Evolutionary conservation across 345 rosid species (phyloP), one percentile per base, ranked within the genome.

Genomic region (Lumnitzera littorea): DNA sequence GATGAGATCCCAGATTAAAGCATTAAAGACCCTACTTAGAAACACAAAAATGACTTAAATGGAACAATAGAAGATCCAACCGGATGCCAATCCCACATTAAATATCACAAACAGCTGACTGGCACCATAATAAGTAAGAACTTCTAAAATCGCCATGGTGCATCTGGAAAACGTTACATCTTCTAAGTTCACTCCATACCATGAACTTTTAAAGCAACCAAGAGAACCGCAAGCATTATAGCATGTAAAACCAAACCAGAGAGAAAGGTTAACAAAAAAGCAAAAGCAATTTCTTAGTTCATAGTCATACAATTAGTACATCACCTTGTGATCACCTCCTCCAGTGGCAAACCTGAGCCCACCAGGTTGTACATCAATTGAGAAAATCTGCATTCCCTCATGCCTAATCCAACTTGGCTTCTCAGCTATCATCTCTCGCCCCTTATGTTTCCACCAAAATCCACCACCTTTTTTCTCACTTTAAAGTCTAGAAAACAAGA

Each of bases 251-350:
- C 31, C 41, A 31, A 4, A 50, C 31, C 12, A 13, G 41, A 48
- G 24, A 57, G 24, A 48, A 53, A 51, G 60, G 3, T 24, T 46
- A 67, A 50, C 24, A 62, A 12, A 29, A 46, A 54, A 20, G 20
- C 43, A 54, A 57, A 56, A 27, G 31, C 1, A 27, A 27, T 27
- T 27, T 2, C 31, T 27, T 24, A 20, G 31, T 60, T 41, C 61
- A 69, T 53, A 60, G 16, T 11, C 29, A 51, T 43, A n/a, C 46
- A 24, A 16, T 20, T 12, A 12, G 13, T 7, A 27, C 12, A 16
- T 41, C 58, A 94, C 99, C 99, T 94, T 94, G 77, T 91, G 92
- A 77, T 94, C 97, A 60, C 99, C 97, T 67, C 97, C 99, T 58
- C 99, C 97, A 25, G 97, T 90, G 57, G 97, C 97, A 72, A 94